Percentiles rank a stretch among this genome's conserved stretches.
phyloP scores from a whole-genome alignment of 345 rosid species.

The Gossypium anomalum region DNA sequence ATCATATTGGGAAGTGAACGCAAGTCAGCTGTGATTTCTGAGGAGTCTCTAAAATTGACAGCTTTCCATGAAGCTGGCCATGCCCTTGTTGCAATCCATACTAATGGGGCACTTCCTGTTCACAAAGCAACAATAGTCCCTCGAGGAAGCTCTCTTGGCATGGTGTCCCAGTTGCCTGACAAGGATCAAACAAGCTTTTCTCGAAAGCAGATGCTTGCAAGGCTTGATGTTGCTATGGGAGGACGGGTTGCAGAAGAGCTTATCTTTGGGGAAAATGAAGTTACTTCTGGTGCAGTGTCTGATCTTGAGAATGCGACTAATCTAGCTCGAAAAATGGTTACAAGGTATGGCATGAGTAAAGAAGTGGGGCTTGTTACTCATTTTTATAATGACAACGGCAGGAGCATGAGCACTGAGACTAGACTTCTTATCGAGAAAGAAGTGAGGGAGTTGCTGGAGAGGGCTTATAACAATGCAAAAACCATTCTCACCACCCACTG shows the following conservation, averaged over 20 bases:
- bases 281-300: slow-evolving; percentile 79
- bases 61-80: slow-evolving; percentile 99
- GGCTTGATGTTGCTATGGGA: slow-evolving; percentile 93
- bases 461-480: slow-evolving; percentile 86
- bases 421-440: slow-evolving; percentile 89
- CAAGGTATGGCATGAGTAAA: slow-evolving; percentile 40
- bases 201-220: slow-evolving; percentile 91
- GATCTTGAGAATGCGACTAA: slow-evolving; percentile 84
- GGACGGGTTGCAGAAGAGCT: slow-evolving; percentile 96
- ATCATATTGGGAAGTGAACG: slow-evolving; percentile 98
- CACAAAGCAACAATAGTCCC: slow-evolving; percentile 98
- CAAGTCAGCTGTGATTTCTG: slow-evolving; percentile 87
- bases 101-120: slow-evolving; percentile 89
- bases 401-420: slow-evolving; percentile 96
- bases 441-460: slow-evolving; percentile 61
- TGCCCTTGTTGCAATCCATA: slow-evolving; percentile 89
- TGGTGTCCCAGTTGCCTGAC: slow-evolving; percentile 90
- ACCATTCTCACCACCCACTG: slow-evolving; percentile 61
- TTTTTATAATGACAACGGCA: slow-evolving; percentile 80
- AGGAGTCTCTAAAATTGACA: slow-evolving; percentile 63
- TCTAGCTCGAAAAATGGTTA: slow-evolving; percentile 86
- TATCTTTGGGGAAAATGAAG: slow-evolving; percentile 85
- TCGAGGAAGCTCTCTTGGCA: slow-evolving; percentile 90
- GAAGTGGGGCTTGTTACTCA: slow-evolving; percentile 81
- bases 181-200: slow-evolving; percentile 72